Base-by-base conservation (phyloP, 2,329 filamentous ascomycete genomes). In the Bisporella sp. region DNA sequence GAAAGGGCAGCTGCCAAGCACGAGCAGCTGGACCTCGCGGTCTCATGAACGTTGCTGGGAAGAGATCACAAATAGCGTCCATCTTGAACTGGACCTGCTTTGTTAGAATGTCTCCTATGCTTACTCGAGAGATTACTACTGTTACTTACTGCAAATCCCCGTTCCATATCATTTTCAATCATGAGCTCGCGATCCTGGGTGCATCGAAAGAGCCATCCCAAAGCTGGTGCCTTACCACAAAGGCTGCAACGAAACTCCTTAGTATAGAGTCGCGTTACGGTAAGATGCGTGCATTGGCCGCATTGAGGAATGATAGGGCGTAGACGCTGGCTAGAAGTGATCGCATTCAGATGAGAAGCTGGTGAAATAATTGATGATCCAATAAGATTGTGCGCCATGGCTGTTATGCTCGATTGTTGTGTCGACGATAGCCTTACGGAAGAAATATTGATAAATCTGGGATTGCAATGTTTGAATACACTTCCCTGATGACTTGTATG, bases 201-300 rank as follows among this genome's bases (percentile, higher is more conserved):
- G 66, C 89, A 93, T 52, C 77, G 73, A 65, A 88, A 93, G 28
- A 93, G 69, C 79, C 85, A 93, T 30, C 86, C 85, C 48, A 84
- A 73, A 12, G 73, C 68, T 0, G 84, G 78, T 1, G 66, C 65
- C 40, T 69, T 68, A 39, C 70, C 69, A 59, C 88, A 93, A 29
- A 73, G 62, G 6, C 74, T 68, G 67, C 88, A 93, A 13, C 65
- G 61, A 44, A 72, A 65, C 31, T 72, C 63, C 21, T 68, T 51
- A 33, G 75, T 76, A 59, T 82, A 87, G 42, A 88, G 66, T 31
- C 84, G 79, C 7, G 80, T 78, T 76, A 89, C 83, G 49, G 75
- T 81, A 43, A 81, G 68, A 62, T 91, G 87, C 2, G 81, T 86
- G 66, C 87, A 90, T 49, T 54, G 51, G 12, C 49, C 55, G 44